phyloP scores from a whole-genome alignment of 2,329 filamentous ascomycete genomes.

The Tolypocladium album region DNA sequence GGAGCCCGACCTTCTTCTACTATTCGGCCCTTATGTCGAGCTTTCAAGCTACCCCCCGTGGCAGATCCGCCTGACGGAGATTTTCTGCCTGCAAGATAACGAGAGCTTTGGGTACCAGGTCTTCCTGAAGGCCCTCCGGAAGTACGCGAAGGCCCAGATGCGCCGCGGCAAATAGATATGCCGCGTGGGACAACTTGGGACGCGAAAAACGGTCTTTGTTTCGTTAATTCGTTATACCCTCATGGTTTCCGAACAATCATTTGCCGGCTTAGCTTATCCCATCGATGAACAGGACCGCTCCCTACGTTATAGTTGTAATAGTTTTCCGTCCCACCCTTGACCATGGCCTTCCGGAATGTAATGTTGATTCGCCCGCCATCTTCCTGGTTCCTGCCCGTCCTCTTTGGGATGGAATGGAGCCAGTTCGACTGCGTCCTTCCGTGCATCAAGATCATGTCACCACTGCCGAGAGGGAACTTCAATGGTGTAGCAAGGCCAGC shows the following conservation, averaged over 20 bases:
- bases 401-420: slow-evolving; percentile 70
- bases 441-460: slow-evolving; percentile 73
- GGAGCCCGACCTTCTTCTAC: slow-evolving; percentile 80
- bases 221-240: slow-evolving; percentile 8
- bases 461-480: slow-evolving; percentile 47
- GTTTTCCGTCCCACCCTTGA: slow-evolving; percentile 66
- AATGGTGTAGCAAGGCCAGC: slow-evolving; percentile 25
- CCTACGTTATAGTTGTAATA: slow-evolving; percentile 81
- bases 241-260: slow-evolving; percentile 29
- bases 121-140: slow-evolving; percentile 75
- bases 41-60: slow-evolving; percentile 91
- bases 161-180: slow-evolving; percentile 55
- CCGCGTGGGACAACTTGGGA: neutral
- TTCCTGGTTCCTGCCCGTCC: slow-evolving; percentile 50
- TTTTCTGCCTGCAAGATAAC: slow-evolving; percentile 70
- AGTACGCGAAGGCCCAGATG: slow-evolving; percentile 81
- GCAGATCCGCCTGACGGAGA: slow-evolving; percentile 91
- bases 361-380: slow-evolving; percentile 65
- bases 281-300: slow-evolving; percentile 54
- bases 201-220: slow-evolving; percentile 1
- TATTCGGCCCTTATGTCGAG: slow-evolving; percentile 77
- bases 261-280: slow-evolving; percentile 46
- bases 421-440: slow-evolving; percentile 65
- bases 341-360: slow-evolving; percentile 62
- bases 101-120: slow-evolving; percentile 86